phyloP scores from a whole-genome alignment of 495 filamentous ascomycete genomes.

The Aspergillus heteromorphus region DNA sequence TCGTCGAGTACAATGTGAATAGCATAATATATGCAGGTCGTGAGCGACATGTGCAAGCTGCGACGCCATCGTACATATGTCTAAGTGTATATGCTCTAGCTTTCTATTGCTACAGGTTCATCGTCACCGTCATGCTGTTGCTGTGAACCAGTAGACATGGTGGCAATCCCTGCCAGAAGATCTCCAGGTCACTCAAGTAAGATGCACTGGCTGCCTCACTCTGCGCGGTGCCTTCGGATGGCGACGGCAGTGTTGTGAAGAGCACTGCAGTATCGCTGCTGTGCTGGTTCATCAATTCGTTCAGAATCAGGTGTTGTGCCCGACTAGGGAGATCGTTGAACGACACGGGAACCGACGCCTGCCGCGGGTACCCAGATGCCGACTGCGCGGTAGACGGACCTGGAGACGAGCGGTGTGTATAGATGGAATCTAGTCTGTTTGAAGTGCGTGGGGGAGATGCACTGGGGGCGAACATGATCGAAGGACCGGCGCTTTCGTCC shows the following conservation, averaged over 20 bases:
- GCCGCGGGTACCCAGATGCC: conserved; percentile 47
- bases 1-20: neutral
- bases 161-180: conserved; percentile 62
- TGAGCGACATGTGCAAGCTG: neutral
- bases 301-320: conserved; percentile 79
- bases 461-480: conserved; percentile 70
- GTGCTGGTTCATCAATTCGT: conserved; percentile 70
- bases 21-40: neutral
- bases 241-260: conserved; percentile 77
- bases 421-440: conserved; percentile 46
- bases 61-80: neutral
- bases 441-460: conserved; percentile 36
- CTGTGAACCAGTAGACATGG: conserved; percentile 76
- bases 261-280: conserved; percentile 71
- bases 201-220: conserved; percentile 63
- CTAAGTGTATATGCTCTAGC: neutral
- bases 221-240: conserved; percentile 65
- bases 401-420: conserved; percentile 36
- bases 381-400: conserved; percentile 16
- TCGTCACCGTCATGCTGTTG: conserved; percentile 88
- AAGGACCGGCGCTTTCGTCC: conserved; percentile 60
- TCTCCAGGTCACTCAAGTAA: conserved; percentile 73
- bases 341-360: conserved; percentile 58
- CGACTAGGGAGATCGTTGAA: conserved; percentile 83
- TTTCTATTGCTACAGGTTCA: conserved; percentile 53